Evolutionary conservation across 202 grass and related monocot species (phyloP).

Genomic region (Dendrocalamus latiflorus): DNA sequence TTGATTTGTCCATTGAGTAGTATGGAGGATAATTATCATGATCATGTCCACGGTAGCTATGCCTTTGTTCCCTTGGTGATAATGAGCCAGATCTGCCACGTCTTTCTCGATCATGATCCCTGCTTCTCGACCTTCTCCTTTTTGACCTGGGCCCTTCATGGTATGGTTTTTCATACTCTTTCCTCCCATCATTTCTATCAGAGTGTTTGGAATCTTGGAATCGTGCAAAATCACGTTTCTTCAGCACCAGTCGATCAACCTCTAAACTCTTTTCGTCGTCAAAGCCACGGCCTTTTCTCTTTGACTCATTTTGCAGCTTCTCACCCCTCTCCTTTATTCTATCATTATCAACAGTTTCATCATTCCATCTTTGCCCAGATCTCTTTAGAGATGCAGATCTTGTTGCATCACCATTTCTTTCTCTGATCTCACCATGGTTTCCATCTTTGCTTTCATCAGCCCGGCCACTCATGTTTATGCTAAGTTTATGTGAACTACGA

Average conservation of each 20-base stretch:
- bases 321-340: constrained; percentile 41
- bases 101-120: constrained; percentile 46
- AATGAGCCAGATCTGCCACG: constrained; percentile 47
- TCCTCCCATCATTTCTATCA: constrained; percentile 55
- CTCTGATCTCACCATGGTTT: constrained; percentile 28
- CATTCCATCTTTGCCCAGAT: constrained; percentile 36
- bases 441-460: constrained; percentile 38
- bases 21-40: constrained; percentile 30
- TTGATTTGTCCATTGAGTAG: constrained; percentile 51
- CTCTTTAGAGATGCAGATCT: constrained; percentile 44
- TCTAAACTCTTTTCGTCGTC: constrained; percentile 41
- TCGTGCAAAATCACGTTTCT: constrained; percentile 46
- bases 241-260: constrained; percentile 37
- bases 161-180: constrained; percentile 45
- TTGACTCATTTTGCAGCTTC: constrained; percentile 34
- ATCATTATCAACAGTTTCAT: constrained; percentile 33
- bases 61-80: constrained; percentile 50
- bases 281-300: constrained; percentile 47
- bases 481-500: constrained; percentile 12
- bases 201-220: constrained; percentile 32
- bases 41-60: constrained; percentile 37
- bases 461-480: neutral
- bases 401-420: constrained; percentile 28
- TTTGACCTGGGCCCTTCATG: constrained; percentile 55
- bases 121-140: constrained; percentile 79